phyloP scores from a whole-genome alignment of 208 protist genomes.

The Trypanosoma congolense region DNA sequence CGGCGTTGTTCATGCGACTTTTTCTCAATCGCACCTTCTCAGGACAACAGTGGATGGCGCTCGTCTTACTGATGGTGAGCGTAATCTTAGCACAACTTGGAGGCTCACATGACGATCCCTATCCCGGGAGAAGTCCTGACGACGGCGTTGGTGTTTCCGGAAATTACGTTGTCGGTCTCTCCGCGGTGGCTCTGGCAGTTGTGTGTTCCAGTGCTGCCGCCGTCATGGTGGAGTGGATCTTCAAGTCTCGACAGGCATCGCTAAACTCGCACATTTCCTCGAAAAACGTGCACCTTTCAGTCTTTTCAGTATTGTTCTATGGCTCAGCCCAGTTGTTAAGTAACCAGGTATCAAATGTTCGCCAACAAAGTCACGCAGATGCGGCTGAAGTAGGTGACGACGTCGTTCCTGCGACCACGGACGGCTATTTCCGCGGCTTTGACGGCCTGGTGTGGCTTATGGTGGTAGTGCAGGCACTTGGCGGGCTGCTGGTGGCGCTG shows the following conservation, averaged over 20 bases:
- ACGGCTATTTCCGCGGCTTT: conserved; percentile 51
- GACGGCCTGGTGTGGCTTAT: conserved; percentile 43
- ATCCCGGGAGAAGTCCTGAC: conserved; percentile 1
- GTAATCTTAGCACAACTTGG: conserved; percentile 41
- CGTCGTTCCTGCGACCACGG: neutral
- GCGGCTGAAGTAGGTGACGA: neutral
- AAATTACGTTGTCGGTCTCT: conserved; percentile 26
- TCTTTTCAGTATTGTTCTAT: conserved; percentile 24
- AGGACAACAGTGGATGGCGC: conserved; percentile 34
- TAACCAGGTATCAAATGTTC: neutral
- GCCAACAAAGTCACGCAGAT: neutral
- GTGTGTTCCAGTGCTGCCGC: conserved; percentile 42
- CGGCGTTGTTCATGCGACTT: conserved; percentile 35
- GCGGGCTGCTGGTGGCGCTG: conserved; percentile 57
- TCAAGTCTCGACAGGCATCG: conserved; percentile 50
- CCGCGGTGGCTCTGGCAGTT: conserved; percentile 26
- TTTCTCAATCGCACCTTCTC: conserved; percentile 33
- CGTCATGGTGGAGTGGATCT: conserved; percentile 53
- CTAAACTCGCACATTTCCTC: conserved; percentile 14
- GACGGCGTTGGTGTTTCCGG: neutral
- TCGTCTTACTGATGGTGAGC: conserved; percentile 35
- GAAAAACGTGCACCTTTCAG: conserved; percentile 20
- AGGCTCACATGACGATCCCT: neutral
- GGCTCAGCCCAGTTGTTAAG: conserved; percentile 5
- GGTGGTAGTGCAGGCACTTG: conserved; percentile 47